Conservation (phyloP, 805 yeast genomes). For the Wickerhamiella slavikovae region DNA sequence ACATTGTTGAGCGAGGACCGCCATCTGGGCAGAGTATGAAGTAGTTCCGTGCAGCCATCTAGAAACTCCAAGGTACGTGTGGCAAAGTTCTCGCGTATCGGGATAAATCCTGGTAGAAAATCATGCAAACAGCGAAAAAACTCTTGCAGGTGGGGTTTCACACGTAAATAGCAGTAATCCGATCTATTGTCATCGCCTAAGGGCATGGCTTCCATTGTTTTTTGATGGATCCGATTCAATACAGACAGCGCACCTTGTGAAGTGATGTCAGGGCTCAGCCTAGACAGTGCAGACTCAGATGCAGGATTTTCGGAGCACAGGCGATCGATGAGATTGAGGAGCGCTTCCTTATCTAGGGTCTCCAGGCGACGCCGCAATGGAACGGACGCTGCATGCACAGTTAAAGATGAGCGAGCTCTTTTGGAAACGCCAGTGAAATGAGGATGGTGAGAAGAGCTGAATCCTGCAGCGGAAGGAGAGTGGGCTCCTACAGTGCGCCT, state of each 20-base stretch:
- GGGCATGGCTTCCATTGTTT: slow-evolving; percentile 35
- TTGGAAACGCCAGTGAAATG: slow-evolving; percentile 1
- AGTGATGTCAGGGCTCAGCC: slow-evolving; percentile 36
- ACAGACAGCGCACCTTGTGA: slow-evolving; percentile 30
- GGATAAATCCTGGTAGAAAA: slow-evolving; percentile 48
- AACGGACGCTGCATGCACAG: slow-evolving; percentile 19
- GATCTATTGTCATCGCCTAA: slow-evolving; percentile 53
- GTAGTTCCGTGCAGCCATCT: slow-evolving; percentile 35
- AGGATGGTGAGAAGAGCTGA: background rate
- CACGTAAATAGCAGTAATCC: slow-evolving; percentile 60
- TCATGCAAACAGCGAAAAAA: slow-evolving; percentile 54
- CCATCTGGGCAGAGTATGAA: slow-evolving; percentile 50
- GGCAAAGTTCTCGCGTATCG: slow-evolving; percentile 42
- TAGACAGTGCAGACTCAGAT: slow-evolving; percentile 27
- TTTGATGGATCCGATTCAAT: slow-evolving; percentile 25
- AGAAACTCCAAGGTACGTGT: slow-evolving; percentile 38
- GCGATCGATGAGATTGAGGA: slow-evolving; percentile 30
- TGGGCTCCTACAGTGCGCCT: slow-evolving; percentile 1
- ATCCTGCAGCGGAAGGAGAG: background rate
- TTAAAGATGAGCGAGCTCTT: slow-evolving; percentile 6
- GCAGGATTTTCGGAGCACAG: slow-evolving; percentile 45
- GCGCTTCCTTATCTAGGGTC: slow-evolving; percentile 35
- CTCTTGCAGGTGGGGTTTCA: slow-evolving; percentile 45
- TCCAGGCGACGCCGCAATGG: slow-evolving; percentile 49
- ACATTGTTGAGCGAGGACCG: slow-evolving; percentile 25